phyloP scores from a whole-genome alignment of 2,329 filamentous ascomycete species.

The Microcera coccophila region DNA sequence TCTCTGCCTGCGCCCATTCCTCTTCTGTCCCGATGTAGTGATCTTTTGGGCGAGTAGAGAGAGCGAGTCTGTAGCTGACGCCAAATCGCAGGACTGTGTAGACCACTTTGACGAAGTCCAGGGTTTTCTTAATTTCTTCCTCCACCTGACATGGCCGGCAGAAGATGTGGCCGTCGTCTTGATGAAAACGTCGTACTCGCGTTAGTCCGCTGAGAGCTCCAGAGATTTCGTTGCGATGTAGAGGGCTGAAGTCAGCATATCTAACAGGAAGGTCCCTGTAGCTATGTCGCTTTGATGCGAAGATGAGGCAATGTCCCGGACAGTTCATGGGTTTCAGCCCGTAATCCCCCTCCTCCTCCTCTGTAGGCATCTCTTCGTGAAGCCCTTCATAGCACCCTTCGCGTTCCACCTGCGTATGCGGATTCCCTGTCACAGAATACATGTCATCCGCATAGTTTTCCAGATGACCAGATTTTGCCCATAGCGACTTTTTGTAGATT shows the following conservation, averaged over 20 bases:
- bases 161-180: conserved; percentile 90
- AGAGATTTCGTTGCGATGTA: conserved; percentile 84
- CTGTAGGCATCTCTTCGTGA: conserved; percentile 26
- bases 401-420: conserved; percentile 21
- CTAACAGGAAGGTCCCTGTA: conserved; percentile 79
- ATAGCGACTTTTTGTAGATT: conserved; percentile 84
- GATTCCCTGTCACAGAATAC: conserved; percentile 69
- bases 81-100: conserved; percentile 68
- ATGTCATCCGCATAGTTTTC: conserved; percentile 90
- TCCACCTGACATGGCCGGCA: conserved; percentile 73
- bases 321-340: conserved; percentile 93
- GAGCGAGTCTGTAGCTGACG: conserved; percentile 63
- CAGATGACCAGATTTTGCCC: conserved; percentile 82
- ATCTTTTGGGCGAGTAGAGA: conserved; percentile 74
- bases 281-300: conserved; percentile 67
- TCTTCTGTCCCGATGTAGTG: conserved; percentile 72
- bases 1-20: conserved; percentile 53
- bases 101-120: conserved; percentile 70
- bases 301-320: conserved; percentile 82
- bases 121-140: conserved; percentile 67
- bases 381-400: conserved; percentile 33
- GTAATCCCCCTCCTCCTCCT: conserved; percentile 67
- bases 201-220: conserved; percentile 79
- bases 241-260: conserved; percentile 80
- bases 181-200: conserved; percentile 80